Conservation (phyloP, 306 rosid species). For the Quercus aquifolioides region DNA sequence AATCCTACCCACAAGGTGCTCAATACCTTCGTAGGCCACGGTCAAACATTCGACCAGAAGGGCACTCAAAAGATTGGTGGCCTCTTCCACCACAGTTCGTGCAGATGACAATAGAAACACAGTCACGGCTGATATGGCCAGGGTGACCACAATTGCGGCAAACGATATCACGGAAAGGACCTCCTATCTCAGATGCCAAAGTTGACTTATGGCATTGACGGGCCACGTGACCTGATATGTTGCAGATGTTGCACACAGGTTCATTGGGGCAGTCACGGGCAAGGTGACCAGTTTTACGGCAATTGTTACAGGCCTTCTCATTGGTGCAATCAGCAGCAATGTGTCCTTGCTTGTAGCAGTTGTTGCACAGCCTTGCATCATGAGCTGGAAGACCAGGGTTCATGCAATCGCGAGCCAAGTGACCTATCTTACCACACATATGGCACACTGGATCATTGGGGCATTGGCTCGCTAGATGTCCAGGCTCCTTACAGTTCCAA, state of each 20-base stretch:
- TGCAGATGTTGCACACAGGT: constrained; percentile 24
- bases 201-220: constrained; percentile 11
- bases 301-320: constrained; percentile 18
- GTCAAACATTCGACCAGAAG: constrained; percentile 1
- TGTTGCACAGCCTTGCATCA: constrained; percentile 19
- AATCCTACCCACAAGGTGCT: background rate
- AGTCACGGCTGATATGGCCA: constrained; percentile 18
- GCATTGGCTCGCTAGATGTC: constrained; percentile 26
- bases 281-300: constrained; percentile 21
- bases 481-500: constrained; percentile 31
- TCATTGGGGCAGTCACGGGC: constrained; percentile 21
- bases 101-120: constrained; percentile 14
- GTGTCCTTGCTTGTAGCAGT: constrained; percentile 28
- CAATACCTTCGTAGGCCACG: background rate
- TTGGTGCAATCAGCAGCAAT: constrained; percentile 22
- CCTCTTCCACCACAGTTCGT: constrained; percentile 23
- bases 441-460: constrained; percentile 15
- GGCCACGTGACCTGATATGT: constrained; percentile 25
- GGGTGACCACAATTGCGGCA: constrained; percentile 9
- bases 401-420: constrained; percentile 22
- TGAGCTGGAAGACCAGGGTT: constrained; percentile 4
- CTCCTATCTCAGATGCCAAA: background rate
- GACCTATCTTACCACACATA: constrained; percentile 23
- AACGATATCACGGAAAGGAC: background rate
- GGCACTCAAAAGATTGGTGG: constrained; percentile 22